Conservation (phyloP, 345 rosid species). For the Nasturtium officinale region DNA sequence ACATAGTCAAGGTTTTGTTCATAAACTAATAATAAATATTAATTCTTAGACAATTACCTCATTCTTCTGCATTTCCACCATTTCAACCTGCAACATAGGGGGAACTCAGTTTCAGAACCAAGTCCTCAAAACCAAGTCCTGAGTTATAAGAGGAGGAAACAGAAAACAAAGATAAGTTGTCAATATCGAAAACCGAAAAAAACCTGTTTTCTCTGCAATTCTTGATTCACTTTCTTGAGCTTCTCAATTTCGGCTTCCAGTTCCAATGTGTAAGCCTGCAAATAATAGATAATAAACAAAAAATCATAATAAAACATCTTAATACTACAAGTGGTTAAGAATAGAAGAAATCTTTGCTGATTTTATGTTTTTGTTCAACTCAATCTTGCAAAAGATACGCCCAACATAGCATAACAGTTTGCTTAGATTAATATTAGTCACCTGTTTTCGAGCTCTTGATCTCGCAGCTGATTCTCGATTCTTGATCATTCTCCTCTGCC, state of each 20-base stretch:
- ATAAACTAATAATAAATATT: neutral
- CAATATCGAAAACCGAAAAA: neutral
- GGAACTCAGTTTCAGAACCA: conserved; percentile 24
- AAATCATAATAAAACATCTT: neutral
- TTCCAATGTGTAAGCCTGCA: conserved; percentile 95
- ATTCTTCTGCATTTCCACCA: conserved; percentile 58
- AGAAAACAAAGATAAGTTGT: neutral
- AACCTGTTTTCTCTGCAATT: conserved; percentile 80
- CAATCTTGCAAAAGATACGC: neutral
- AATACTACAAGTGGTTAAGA: conserved; percentile 10
- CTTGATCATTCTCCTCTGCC: conserved; percentile 98
- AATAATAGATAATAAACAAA: conserved; percentile 7
- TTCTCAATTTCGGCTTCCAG: conserved; percentile 91
- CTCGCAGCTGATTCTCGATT: conserved; percentile 98
- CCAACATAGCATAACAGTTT: conserved; percentile 5
- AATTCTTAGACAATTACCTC: conserved; percentile 48
- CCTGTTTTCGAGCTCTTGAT: conserved; percentile 99
- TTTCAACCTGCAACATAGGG: conserved; percentile 59
- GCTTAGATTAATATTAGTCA: conserved; percentile 27
- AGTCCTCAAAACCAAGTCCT: conserved; percentile 7
- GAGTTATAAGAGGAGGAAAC: neutral
- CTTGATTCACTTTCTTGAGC: conserved; percentile 75
- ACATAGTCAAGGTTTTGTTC: conserved; percentile 3
- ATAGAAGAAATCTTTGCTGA: conserved; percentile 16
- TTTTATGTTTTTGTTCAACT: neutral